Conservation (phyloP, 169 alveolate species). For the Plasmodium vivax region DNA sequence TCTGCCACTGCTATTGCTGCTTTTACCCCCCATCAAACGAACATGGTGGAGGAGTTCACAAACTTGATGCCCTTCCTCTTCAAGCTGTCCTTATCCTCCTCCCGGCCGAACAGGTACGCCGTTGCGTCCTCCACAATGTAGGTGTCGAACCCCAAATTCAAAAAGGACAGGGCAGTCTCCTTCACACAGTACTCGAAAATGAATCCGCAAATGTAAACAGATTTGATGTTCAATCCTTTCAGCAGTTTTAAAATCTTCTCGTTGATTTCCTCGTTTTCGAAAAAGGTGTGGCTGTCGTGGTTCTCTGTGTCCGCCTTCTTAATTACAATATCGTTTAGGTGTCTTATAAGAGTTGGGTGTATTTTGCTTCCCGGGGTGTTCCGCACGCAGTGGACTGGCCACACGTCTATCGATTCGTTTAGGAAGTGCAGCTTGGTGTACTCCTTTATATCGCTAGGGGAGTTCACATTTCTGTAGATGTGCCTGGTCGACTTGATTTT, state of each 20-base stretch:
- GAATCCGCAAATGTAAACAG: constrained; percentile 60
- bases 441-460: constrained; percentile 42
- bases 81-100: constrained; percentile 14
- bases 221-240: constrained; percentile 10
- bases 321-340: constrained; percentile 46
- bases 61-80: constrained; percentile 46
- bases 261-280: constrained; percentile 33
- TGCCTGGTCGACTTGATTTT: neutral
- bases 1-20: neutral
- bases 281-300: constrained; percentile 36
- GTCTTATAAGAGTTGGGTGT: constrained; percentile 48
- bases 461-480: constrained; percentile 41
- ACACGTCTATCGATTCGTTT: constrained; percentile 43
- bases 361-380: constrained; percentile 50
- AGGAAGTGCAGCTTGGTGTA: constrained; percentile 28
- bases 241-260: neutral
- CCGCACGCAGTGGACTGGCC: constrained; percentile 71
- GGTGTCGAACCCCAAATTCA: constrained; percentile 21
- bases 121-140: constrained; percentile 73
- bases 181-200: constrained; percentile 71
- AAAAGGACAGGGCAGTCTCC: constrained; percentile 54
- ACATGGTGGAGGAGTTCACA: constrained; percentile 18
- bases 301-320: constrained; percentile 35
- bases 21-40: neutral
- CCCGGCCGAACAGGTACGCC: constrained; percentile 20